These are phyloP conservation scores for Purpureocillium takamizusanense DNA, from an alignment of 2,329 filamentous ascomycete species.

Conservation along the genomic window DNA sequence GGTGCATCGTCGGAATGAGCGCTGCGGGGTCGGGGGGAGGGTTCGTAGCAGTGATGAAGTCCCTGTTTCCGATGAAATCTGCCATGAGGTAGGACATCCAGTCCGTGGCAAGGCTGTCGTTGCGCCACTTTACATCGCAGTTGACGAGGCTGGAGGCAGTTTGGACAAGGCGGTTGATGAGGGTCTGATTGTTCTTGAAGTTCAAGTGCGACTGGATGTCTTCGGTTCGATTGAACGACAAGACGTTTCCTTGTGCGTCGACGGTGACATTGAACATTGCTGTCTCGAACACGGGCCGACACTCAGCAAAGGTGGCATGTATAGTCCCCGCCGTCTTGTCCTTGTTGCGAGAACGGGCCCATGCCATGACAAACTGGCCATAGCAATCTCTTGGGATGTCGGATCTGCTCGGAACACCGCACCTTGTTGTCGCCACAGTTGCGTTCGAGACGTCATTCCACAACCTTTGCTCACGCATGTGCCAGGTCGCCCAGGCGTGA, in stretches of 20 bases:
- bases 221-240: constrained; percentile 8
- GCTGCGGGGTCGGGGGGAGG: constrained; percentile 10
- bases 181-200: constrained; percentile 6
- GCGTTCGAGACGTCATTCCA: too few species aligned
- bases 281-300: constrained; percentile 17
- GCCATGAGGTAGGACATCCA: constrained; percentile 39
- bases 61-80: constrained; percentile 14
- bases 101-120: constrained; percentile 31
- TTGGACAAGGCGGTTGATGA: constrained; percentile 7
- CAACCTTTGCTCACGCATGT: too few species aligned
- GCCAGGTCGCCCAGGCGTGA: too few species aligned
- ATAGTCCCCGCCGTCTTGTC: constrained; percentile 7
- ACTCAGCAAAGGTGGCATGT: constrained; percentile 12
- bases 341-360: too few species aligned
- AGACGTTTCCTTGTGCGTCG: constrained; percentile 14
- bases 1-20: constrained; percentile 9
- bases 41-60: constrained; percentile 20
- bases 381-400: too few species aligned
- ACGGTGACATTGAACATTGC: constrained; percentile 24
- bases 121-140: too few species aligned
- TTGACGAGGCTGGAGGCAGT: too few species aligned
- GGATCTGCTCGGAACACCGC: too few species aligned
- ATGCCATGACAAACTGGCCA: too few species aligned
- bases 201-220: constrained; percentile 8
- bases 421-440: too few species aligned